Conservation (phyloP, 257 asterid genomes). For the Haberlea rhodopensis region DNA sequence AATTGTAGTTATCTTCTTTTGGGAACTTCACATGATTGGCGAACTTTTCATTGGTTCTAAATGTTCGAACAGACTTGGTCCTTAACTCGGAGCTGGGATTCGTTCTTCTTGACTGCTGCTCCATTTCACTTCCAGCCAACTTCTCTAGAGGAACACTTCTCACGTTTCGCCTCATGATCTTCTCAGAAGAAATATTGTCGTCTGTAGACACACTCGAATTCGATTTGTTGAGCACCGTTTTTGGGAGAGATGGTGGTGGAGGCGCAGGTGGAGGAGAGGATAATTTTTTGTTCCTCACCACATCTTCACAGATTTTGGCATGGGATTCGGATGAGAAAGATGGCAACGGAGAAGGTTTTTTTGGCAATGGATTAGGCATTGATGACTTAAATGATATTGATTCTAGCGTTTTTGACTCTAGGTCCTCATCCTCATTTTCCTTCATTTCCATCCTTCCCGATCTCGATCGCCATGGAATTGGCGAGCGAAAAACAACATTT, state of each 20-base stretch:
- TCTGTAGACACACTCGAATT: slow-evolving; percentile 26
- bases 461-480: slow-evolving; percentile 91
- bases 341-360: slow-evolving; percentile 26
- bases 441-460: slow-evolving; percentile 64
- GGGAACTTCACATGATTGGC: slow-evolving; percentile 24
- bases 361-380: slow-evolving; percentile 29
- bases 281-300: slow-evolving; percentile 37
- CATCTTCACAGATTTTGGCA: slow-evolving; percentile 40
- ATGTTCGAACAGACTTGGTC: slow-evolving; percentile 38
- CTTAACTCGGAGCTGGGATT: slow-evolving; percentile 29
- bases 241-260: slow-evolving; percentile 35
- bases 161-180: slow-evolving; percentile 41
- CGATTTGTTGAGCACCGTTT: slow-evolving; percentile 32
- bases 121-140: slow-evolving; percentile 23
- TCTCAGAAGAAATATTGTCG: slow-evolving; percentile 23
- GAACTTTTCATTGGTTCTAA: slow-evolving; percentile 25
- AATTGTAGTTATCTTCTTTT: slow-evolving; percentile 27
- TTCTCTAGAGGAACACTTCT: slow-evolving; percentile 51
- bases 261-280: slow-evolving; percentile 28
- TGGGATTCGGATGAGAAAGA: slow-evolving; percentile 41
- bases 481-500: slow-evolving; percentile 60
- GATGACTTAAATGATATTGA: slow-evolving; percentile 36
- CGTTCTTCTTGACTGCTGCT: slow-evolving; percentile 25
- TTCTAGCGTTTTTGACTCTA: slow-evolving; percentile 32
- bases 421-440: slow-evolving; percentile 35